Conservation (phyloP, 495 filamentous ascomycete genomes). For the Aspergillus haitiensis region DNA sequence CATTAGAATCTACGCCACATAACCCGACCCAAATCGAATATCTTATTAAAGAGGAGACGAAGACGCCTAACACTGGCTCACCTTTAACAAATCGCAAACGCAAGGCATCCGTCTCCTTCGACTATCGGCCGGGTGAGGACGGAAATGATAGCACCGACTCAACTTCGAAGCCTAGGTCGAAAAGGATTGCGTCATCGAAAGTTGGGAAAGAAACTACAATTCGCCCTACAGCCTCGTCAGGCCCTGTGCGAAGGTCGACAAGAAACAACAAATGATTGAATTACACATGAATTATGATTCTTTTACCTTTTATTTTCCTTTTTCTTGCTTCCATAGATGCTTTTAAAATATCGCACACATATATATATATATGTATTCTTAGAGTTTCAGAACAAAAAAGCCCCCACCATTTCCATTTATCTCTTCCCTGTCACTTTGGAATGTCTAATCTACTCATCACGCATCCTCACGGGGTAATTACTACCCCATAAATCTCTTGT, state of each 20-base stretch:
- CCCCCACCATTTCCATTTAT: too few species aligned
- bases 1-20: too few species aligned
- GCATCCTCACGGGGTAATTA: too few species aligned
- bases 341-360: not conserved
- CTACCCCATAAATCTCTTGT: too few species aligned
- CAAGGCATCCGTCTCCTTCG: slow-evolving; percentile 34
- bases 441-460: too few species aligned
- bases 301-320: not conserved
- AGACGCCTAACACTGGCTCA: slow-evolving; percentile 14
- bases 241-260: slow-evolving; percentile 36
- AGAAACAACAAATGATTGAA: slow-evolving; percentile 31
- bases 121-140: slow-evolving; percentile 21
- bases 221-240: slow-evolving; percentile 21
- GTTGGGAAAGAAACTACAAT: slow-evolving; percentile 14
- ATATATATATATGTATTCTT: slow-evolving; percentile 17
- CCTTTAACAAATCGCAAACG: slow-evolving; percentile 36
- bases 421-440: too few species aligned
- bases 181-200: slow-evolving; percentile 33
- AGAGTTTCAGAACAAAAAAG: not conserved
- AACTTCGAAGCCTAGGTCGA: slow-evolving; percentile 25
- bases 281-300: slow-evolving; percentile 7
- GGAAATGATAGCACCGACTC: slow-evolving; percentile 1
- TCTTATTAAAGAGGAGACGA: not conserved
- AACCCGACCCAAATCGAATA: not conserved
- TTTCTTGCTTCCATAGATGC: not conserved